These are phyloP conservation scores for Rhizoctonia solani DNA, from an alignment of 1,284 basidiomycete genomes.

Conservation along the genomic window DNA sequence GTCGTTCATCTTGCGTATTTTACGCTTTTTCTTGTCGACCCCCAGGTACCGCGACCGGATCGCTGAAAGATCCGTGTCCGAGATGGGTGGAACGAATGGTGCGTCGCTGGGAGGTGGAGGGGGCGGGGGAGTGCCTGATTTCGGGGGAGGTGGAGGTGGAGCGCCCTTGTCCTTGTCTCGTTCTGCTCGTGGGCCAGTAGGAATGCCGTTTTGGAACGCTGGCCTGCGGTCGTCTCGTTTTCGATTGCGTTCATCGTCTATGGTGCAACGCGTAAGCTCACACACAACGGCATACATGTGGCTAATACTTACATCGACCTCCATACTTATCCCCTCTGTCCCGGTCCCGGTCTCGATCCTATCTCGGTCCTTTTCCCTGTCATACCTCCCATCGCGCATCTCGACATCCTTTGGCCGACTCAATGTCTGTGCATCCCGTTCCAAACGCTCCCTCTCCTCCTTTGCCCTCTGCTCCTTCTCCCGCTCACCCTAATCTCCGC, in stretches of 20 bases:
- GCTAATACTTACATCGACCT: constrained; percentile 43
- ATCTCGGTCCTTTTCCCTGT: constrained; percentile 49
- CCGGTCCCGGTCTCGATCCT: constrained; percentile 41
- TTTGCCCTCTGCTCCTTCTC: constrained; percentile 62
- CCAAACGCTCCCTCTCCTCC: constrained; percentile 66
- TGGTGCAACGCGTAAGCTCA: too few species aligned
- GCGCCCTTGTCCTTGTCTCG: constrained; percentile 58
- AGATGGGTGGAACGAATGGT: constrained; percentile 70
- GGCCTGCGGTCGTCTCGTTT: constrained; percentile 45
- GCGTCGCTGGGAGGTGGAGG: constrained; percentile 47
- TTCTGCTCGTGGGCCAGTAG: constrained; percentile 83
- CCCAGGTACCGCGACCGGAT: constrained; percentile 90
- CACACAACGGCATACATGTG: too few species aligned
- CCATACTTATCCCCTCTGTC: too few species aligned
- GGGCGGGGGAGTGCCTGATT: constrained; percentile 51
- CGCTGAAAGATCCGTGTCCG: constrained; percentile 71
- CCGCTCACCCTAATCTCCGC: constrained; percentile 74
- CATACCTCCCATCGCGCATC: constrained; percentile 48
- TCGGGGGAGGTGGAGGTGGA: constrained; percentile 46
- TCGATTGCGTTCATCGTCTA: constrained; percentile 39
- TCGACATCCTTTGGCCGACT: constrained; percentile 42
- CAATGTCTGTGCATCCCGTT: constrained; percentile 74
- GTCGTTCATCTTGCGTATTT: constrained; percentile 90
- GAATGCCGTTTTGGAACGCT: constrained; percentile 64
- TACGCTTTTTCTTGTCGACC: constrained; percentile 88